Evolutionary conservation across 2,329 filamentous ascomycete genomes (phyloP), one percentile per base, ranked within the genome.

Genomic region (Penicillium nordicum): DNA sequence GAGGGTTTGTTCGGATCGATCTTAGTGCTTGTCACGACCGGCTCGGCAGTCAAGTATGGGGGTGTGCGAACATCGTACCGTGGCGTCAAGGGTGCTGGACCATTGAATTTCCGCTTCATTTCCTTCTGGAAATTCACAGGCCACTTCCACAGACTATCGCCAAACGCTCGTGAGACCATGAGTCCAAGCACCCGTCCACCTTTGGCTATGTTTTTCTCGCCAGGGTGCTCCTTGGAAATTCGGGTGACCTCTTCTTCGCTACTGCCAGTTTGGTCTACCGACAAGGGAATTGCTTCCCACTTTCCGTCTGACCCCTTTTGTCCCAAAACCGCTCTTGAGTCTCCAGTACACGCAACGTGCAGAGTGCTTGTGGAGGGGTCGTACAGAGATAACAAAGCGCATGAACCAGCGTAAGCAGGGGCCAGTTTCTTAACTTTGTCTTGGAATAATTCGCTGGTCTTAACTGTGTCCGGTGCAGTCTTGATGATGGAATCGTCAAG

Each of bases 121-220:
- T 76, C 69, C 34, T 73, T 67, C 55, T 81, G 76, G 6, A 83
- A 70, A 2, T 80, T 76, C 14, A 79, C 66, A 4, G 81, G 69
- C 84, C 85, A 89, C 68, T 90, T 90, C 84, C 84, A 88, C 56
- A 82, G 78, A 49, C 81, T 78, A 67, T 90, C 87, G 16, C 88
- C 88, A 66, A 90, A 89, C 0, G 84, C 86, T 5, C 87, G 79
- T 0, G 86, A 84, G 1, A 88, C 79, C 40, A 84, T 79, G 1
- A 83, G 63, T 1, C 88, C 87, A 57, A 88, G 77, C 0, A 89
- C 71, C 0, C 87, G 80, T 0, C 86, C 87, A 16, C 78, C 74
- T 56, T 79, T 76, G 3, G 89, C 76, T 11, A 85, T 78, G 9
- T 80, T 73, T 18, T 80, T 75, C 70, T 89, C 86, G 40, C 81